phyloP scores from a whole-genome alignment of 2,329 filamentous ascomycete genomes.

The Talaromyces sp. region DNA sequence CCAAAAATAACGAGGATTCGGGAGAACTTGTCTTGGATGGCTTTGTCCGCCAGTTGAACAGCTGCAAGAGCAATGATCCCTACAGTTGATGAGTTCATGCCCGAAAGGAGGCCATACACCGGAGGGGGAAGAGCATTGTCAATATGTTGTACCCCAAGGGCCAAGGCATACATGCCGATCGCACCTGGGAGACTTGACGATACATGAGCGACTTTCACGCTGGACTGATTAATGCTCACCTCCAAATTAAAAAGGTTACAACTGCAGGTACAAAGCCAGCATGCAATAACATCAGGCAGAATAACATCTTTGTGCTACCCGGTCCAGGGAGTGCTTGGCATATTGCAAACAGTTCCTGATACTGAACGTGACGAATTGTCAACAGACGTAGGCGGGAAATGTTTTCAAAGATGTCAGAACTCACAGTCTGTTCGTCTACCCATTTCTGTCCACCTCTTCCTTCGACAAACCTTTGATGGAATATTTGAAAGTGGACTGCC shows the following conservation, averaged over 20 bases:
- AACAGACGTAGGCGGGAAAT: neutral
- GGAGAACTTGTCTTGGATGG: conserved; percentile 60
- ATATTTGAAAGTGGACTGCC: conserved; percentile 64
- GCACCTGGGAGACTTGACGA: conserved; percentile 56
- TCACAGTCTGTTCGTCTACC: conserved; percentile 62
- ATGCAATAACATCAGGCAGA: conserved; percentile 61
- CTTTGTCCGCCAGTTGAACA: conserved; percentile 54
- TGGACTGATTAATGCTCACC: conserved; percentile 42
- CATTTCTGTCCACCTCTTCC: conserved; percentile 45
- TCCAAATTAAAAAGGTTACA: conserved; percentile 60
- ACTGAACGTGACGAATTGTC: conserved; percentile 37
- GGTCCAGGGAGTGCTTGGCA: conserved; percentile 64
- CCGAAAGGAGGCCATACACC: conserved; percentile 65
- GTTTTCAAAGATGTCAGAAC: conserved; percentile 24
- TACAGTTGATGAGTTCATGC: conserved; percentile 66
- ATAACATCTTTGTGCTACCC: conserved; percentile 65
- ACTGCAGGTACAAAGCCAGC: conserved; percentile 55
- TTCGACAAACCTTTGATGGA: conserved; percentile 58
- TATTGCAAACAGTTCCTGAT: conserved; percentile 67
- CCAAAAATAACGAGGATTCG: conserved; percentile 60
- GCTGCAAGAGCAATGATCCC: conserved; percentile 67
- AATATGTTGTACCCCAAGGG: conserved; percentile 60
- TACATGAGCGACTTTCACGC: too few species aligned
- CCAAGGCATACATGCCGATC: conserved; percentile 63
- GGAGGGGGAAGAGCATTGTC: conserved; percentile 53